Conservation (phyloP, 352 stramenopile species). For the Phytophthora hybrid region DNA sequence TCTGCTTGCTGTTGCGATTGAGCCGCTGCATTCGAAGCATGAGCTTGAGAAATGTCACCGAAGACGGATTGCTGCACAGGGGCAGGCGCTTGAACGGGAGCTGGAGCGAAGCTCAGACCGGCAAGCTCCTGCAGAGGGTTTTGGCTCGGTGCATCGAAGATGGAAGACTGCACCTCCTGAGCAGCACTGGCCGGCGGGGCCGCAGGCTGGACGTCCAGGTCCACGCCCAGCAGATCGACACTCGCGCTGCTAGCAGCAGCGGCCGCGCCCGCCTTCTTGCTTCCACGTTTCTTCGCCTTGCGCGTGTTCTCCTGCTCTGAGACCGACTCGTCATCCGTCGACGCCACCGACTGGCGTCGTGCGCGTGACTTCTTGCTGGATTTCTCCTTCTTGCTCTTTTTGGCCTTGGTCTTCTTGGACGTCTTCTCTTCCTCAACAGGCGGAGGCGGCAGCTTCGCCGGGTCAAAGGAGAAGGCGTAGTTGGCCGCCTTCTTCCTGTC, state of each 20-base stretch:
- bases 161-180: constrained; percentile 39
- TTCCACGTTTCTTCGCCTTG: constrained; percentile 43
- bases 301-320: constrained; percentile 53
- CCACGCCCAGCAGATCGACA: constrained; percentile 63
- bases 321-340: constrained; percentile 43
- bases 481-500: constrained; percentile 39
- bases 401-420: constrained; percentile 27
- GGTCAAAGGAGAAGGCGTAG: constrained; percentile 64
- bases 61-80: constrained; percentile 17
- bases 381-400: constrained; percentile 45
- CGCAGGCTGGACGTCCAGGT: constrained; percentile 42
- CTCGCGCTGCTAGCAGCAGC: constrained; percentile 28
- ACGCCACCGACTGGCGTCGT: constrained; percentile 48
- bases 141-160: constrained; percentile 51
- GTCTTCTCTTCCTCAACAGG: constrained; percentile 37
- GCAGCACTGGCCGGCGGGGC: constrained; percentile 11
- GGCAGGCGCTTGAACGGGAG: constrained; percentile 23
- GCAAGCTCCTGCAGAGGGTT: constrained; percentile 64
- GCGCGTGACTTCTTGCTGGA: constrained; percentile 40
- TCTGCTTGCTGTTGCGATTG: constrained; percentile 22
- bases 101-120: constrained; percentile 54
- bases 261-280: constrained; percentile 29
- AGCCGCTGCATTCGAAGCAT: background rate
- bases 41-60: constrained; percentile 10
- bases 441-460: constrained; percentile 52